phyloP scores from a whole-genome alignment of 2,329 filamentous ascomycete genomes.

The Nemania bipapillata region DNA sequence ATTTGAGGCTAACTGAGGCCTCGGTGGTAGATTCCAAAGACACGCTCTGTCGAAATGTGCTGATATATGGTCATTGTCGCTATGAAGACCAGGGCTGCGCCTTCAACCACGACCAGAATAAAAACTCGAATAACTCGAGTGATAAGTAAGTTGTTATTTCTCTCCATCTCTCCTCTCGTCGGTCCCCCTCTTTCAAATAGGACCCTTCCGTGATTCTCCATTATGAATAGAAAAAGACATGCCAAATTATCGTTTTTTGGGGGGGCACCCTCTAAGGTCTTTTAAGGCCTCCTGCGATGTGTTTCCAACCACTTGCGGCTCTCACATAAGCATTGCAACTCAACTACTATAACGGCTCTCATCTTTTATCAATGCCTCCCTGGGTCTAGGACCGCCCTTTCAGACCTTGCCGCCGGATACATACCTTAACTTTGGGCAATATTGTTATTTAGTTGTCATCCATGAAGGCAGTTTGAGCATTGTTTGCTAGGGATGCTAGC shows the following conservation, averaged over 20 bases:
- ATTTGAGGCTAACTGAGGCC: slow-evolving; percentile 35
- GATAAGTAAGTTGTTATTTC: slow-evolving; percentile 48
- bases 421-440: neutral
- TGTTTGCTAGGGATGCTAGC: neutral
- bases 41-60: slow-evolving; percentile 89
- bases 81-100: slow-evolving; percentile 91
- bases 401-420: neutral
- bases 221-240: neutral
- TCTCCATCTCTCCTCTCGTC: neutral
- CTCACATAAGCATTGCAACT: neutral
- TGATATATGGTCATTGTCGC: slow-evolving; percentile 92
- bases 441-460: neutral
- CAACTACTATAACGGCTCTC: neutral
- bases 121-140: slow-evolving; percentile 57
- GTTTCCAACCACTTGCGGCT: neutral
- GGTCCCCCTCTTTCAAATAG: neutral
- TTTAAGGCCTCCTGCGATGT: neutral
- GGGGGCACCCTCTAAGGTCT: neutral
- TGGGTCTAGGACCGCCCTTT: neutral
- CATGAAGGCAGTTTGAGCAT: neutral
- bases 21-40: slow-evolving; percentile 77
- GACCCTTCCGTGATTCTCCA: neutral
- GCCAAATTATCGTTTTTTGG: neutral
- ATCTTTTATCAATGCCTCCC: neutral
- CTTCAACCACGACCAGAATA: slow-evolving; percentile 86